Conservation (phyloP, 495 filamentous ascomycete species). For the Lasiosphaeria hispida region DNA sequence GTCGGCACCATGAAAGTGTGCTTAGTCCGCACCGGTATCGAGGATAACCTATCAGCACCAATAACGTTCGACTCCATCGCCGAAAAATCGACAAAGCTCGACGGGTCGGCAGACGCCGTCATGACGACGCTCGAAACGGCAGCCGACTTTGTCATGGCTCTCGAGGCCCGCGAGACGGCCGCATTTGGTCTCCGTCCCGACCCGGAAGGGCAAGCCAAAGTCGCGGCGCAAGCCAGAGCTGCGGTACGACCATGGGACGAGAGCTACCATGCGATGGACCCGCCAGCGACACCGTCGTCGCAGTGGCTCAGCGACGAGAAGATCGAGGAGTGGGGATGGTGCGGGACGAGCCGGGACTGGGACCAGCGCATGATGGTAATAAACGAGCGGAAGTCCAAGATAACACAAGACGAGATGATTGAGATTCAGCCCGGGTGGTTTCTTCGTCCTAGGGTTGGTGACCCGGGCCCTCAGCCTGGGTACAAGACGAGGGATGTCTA, state of each 20-base stretch:
- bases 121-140: conserved; percentile 16
- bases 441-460: conserved; percentile 1
- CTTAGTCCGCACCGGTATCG: conserved; percentile 3
- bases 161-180: conserved; percentile 16
- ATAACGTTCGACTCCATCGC: conserved; percentile 29
- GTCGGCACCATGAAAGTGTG: conserved; percentile 3
- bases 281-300: neutral
- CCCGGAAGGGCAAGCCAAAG: conserved; percentile 2
- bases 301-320: conserved; percentile 5
- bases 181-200: conserved; percentile 17
- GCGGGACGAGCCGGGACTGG: conserved; percentile 1
- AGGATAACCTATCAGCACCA: conserved; percentile 12
- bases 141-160: conserved; percentile 13
- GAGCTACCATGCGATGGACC: neutral
- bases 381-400: conserved; percentile 5
- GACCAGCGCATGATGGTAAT: conserved; percentile 4
- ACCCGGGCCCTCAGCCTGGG: conserved; percentile 2
- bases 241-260: conserved; percentile 1
- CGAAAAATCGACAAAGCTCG: conserved; percentile 6
- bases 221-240: conserved; percentile 2
- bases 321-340: conserved; percentile 4
- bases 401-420: conserved; percentile 1
- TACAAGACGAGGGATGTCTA: conserved; percentile 4
- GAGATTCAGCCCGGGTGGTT: conserved; percentile 2
- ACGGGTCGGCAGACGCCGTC: neutral